phyloP scores from a whole-genome alignment of 805 yeast species.

The Candida koratica region DNA sequence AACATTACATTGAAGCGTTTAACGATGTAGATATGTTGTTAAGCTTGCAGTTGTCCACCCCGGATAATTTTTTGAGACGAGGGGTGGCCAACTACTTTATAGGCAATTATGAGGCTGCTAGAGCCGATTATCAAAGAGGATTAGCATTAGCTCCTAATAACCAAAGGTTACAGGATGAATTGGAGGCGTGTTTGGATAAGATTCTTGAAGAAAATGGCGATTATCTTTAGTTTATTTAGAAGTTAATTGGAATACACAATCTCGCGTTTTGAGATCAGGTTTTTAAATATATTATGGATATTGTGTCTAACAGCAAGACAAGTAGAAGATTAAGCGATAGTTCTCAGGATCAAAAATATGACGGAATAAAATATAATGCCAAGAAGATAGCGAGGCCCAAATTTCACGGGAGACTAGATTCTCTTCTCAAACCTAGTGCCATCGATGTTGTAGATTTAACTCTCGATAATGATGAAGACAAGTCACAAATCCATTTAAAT shows the following conservation, averaged over 20 bases:
- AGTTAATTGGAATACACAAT: background rate
- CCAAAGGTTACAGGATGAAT: slow-evolving; percentile 45
- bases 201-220: slow-evolving; percentile 62
- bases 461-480: slow-evolving; percentile 9
- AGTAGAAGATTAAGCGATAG: background rate
- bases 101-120: slow-evolving; percentile 59
- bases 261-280: background rate
- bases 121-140: slow-evolving; percentile 69
- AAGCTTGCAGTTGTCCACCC: slow-evolving; percentile 52
- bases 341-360: too few relatives aligned
- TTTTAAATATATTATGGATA: background rate
- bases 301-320: background rate
- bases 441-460: slow-evolving; percentile 11
- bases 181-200: slow-evolving; percentile 43
- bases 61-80: slow-evolving; percentile 71
- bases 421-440: background rate
- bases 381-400: background rate
- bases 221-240: slow-evolving; percentile 12
- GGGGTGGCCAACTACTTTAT: slow-evolving; percentile 61
- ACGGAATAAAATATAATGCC: too few relatives aligned
- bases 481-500: too few relatives aligned
- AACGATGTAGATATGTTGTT: slow-evolving; percentile 67
- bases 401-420: slow-evolving; percentile 5
- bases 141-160: slow-evolving; percentile 58
- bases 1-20: slow-evolving; percentile 54